phyloP scores from a whole-genome alignment of 305 asterid species.

The Caryopteris hybrid region DNA sequence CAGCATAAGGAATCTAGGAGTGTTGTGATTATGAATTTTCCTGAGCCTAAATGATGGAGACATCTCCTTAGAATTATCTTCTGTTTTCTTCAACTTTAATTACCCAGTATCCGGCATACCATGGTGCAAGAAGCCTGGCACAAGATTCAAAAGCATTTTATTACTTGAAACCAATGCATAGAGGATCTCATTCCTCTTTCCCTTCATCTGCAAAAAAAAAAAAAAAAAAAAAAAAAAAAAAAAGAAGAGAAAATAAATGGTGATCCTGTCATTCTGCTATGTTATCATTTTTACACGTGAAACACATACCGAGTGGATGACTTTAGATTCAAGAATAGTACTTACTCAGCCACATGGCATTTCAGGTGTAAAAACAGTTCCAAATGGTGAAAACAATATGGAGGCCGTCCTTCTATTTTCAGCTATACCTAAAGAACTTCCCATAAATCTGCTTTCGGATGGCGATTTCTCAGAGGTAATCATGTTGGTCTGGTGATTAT shows the following conservation, averaged over 20 bases:
- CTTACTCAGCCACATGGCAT: conserved; percentile 11
- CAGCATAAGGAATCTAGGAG: too few relatives aligned
- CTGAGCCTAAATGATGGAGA: background rate
- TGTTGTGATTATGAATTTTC: too few relatives aligned
- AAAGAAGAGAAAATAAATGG: background rate
- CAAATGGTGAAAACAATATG: conserved; percentile 25
- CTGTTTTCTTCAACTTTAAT: background rate
- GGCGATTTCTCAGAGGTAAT: conserved; percentile 49
- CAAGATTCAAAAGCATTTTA: background rate
- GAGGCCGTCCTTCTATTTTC: conserved; percentile 43
- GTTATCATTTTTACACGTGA: background rate
- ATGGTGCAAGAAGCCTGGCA: background rate
- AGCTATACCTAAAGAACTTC: conserved; percentile 35
- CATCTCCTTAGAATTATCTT: background rate
- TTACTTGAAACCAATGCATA: background rate
- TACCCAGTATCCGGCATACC: background rate
- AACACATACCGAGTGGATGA: background rate
- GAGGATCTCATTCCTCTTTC: background rate
- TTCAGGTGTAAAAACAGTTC: conserved; percentile 46
- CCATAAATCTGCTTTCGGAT: conserved; percentile 41
- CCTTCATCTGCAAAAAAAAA: background rate
- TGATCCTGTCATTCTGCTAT: background rate
- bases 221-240: too few relatives aligned
- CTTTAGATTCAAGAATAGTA: background rate
- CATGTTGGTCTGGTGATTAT: conserved; percentile 6